These are phyloP conservation scores for Oryza nivara DNA, from an alignment of 176 grass and related monocot species.

Conservation along the genomic window DNA sequence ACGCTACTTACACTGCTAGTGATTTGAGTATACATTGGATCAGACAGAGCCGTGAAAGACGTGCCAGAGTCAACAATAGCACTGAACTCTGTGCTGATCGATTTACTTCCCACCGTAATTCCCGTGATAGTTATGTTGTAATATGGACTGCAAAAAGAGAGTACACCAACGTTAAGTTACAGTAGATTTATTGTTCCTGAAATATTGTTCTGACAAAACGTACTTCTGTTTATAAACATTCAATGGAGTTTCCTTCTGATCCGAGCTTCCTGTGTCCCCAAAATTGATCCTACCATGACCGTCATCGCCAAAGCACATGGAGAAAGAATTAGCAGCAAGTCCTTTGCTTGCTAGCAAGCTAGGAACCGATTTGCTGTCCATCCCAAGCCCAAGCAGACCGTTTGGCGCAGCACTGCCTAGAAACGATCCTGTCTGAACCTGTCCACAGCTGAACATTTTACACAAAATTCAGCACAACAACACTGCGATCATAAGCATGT, in stretches of 20 bases:
- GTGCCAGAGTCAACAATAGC: conserved; percentile 89
- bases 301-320: conserved; percentile 81
- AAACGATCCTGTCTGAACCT: conserved; percentile 76
- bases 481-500: neutral
- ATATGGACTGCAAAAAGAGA: conserved; percentile 55
- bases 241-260: conserved; percentile 81
- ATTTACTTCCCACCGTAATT: conserved; percentile 50
- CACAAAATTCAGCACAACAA: conserved; percentile 24
- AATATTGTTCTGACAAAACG: conserved; percentile 22
- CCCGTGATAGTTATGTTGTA: conserved; percentile 83
- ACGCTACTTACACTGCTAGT: conserved; percentile 66
- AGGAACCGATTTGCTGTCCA: conserved; percentile 76
- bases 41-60: conserved; percentile 73
- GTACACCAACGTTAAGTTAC: neutral
- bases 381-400: conserved; percentile 85
- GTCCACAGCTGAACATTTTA: conserved; percentile 76
- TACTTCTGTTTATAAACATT: conserved; percentile 61
- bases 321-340: conserved; percentile 77
- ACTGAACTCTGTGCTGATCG: conserved; percentile 43
- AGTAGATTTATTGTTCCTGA: neutral
- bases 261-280: conserved; percentile 83
- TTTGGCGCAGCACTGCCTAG: conserved; percentile 72
- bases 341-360: conserved; percentile 75
- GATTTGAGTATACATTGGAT: conserved; percentile 81
- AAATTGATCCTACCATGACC: conserved; percentile 86